A percentile compares a stretch with the other conserved stretches of the same genome.
These are phyloP conservation scores for Globisporangium solare DNA, from an alignment of 352 stramenopile species.

Conservation along the genomic window DNA sequence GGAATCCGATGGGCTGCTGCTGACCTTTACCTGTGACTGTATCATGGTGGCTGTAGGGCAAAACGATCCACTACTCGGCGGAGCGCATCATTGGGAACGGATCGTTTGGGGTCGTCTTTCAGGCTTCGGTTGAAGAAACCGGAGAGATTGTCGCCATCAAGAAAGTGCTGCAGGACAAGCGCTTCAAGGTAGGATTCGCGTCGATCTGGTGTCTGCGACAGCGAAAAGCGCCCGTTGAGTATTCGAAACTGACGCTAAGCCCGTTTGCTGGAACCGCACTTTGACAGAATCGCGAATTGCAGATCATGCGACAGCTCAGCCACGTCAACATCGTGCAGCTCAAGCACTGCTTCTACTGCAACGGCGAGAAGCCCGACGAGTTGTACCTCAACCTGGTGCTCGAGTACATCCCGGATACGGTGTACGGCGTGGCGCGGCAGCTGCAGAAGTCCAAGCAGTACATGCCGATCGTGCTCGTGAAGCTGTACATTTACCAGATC, in stretches of 20 bases:
- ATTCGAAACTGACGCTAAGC: background rate
- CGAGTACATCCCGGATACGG: conserved; percentile 99
- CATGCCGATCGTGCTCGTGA: conserved; percentile 96
- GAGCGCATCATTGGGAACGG: conserved; percentile 99
- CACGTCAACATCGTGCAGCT: conserved; percentile 99
- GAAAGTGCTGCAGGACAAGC: conserved; percentile 99
- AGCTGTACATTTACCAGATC: conserved; percentile 99
- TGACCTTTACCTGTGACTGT: conserved; percentile 6
- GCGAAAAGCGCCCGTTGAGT: no score
- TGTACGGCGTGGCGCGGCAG: conserved; percentile 95
- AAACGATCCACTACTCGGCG: conserved; percentile 94
- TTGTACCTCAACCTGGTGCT: conserved; percentile 99
- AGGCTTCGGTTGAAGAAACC: conserved; percentile 95
- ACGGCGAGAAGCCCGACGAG: conserved; percentile 93
- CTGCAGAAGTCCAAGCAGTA: conserved; percentile 97
- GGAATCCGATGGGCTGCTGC: background rate
- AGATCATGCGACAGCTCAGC: conserved; percentile 98
- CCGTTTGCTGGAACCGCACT: conserved; percentile 7
- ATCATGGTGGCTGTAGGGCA: conserved; percentile 35
- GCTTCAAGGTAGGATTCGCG: conserved; percentile 90
- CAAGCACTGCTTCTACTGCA: conserved; percentile 99
- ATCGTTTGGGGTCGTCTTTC: conserved; percentile 99
- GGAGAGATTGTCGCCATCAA: conserved; percentile 99
- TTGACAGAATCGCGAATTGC: conserved; percentile 95
- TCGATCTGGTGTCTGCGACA: no score